Base-by-base conservation (phyloP, 1,284 basidiomycete genomes). In the Rhodotorula sp. region DNA sequence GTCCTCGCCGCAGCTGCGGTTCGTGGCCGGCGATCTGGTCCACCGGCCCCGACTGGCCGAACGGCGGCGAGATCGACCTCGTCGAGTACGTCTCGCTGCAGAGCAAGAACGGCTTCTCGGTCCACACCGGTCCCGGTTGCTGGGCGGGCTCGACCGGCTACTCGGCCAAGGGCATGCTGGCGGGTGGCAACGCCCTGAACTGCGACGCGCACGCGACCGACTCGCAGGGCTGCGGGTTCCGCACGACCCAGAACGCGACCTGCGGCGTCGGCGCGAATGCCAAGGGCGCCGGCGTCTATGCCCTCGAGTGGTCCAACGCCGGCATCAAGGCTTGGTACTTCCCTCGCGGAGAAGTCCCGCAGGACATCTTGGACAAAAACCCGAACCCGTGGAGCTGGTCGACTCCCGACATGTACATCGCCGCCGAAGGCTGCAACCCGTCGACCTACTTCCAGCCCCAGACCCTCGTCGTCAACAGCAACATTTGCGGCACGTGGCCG, bases 241-340 rank as follows among this genome's bases (percentile, higher is more conserved):
- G 68, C 33, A 59, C 64, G 7, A 26, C 30, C 6, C 7, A 53
- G 24, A 48, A 63, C 56, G 44, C 62, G 60, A 70, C 68, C 3
- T 64, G 60, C 44, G 68, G 68, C 24, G 49, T 70, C 42, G 68
- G 68, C 24, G 63, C 68, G 8, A 69, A 69, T 64, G 20, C 17
- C 26, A 67, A 64, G 61, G 76, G 77, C 4, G 78, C 75, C 7
- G 78, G 78, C 18, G 44, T 73, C 30, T 73, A 66, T 58, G 71
- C 63, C 8, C 45, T 68, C 49, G 66, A 67, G 29, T 58, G 63
- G 67, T 46, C 54, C 5, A 29, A 26, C 7, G 57, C 65, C n/a
- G 71, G 68, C 20, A 70, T 73, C 66, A 64, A 67, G 56, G 62
- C 59, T 6, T 72, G 71, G 71, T 68, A 63, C 62, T 70, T 70